phyloP scores from a whole-genome alignment of 2,329 filamentous ascomycete species.

The Fusarium guadeloupense region DNA sequence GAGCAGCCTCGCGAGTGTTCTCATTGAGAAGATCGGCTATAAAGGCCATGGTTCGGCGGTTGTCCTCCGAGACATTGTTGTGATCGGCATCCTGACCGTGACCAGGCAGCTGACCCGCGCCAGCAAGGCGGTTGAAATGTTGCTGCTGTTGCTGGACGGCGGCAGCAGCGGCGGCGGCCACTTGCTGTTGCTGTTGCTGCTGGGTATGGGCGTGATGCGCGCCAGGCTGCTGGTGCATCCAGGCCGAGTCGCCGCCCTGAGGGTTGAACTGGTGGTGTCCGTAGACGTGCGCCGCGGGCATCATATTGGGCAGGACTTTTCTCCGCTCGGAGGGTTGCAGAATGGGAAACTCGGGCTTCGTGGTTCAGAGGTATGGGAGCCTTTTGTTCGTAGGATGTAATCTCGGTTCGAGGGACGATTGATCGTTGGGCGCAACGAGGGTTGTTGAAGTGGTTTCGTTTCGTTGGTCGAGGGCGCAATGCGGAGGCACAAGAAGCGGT shows the following conservation, averaged over 20 bases:
- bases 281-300: slow-evolving; percentile 71
- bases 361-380: neutral
- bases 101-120: slow-evolving; percentile 53
- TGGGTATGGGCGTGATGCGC: slow-evolving; percentile 68
- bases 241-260: slow-evolving; percentile 66
- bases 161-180: slow-evolving; percentile 56
- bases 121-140: slow-evolving; percentile 78
- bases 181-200: slow-evolving; percentile 56
- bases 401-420: slow-evolving; percentile 1
- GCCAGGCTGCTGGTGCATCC: slow-evolving; percentile 72
- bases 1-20: slow-evolving; percentile 84
- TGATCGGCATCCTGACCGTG: slow-evolving; percentile 66
- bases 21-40: slow-evolving; percentile 92
- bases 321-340: slow-evolving; percentile 8
- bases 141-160: slow-evolving; percentile 64
- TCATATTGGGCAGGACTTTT: slow-evolving; percentile 58
- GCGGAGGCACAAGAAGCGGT: slow-evolving; percentile 24
- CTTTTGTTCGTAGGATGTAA: slow-evolving; percentile 1
- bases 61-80: slow-evolving; percentile 85
- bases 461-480: slow-evolving; percentile 35
- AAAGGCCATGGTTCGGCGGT: slow-evolving; percentile 89
- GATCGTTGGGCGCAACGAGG: slow-evolving; percentile 23
- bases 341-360: neutral
- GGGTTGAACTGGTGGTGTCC: slow-evolving; percentile 73
- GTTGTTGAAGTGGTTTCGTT: slow-evolving; percentile 17